These are phyloP conservation scores for Termitomyces sp. DNA, from an alignment of 768 basidiomycete genomes.

Conservation along the genomic window DNA sequence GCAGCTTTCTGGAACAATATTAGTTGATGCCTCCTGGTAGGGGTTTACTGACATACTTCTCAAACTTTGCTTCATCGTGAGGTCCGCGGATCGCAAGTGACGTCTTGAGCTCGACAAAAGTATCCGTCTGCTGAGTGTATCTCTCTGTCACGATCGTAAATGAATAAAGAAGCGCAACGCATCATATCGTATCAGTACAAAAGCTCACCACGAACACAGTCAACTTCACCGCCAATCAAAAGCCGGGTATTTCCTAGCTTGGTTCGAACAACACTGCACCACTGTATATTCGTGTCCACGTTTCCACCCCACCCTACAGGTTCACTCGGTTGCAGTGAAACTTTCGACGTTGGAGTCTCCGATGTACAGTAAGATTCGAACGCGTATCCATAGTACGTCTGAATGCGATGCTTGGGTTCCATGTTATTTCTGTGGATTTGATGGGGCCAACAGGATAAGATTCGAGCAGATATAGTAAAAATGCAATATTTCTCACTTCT, in stretches of 20 bases:
- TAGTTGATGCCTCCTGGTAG: background rate
- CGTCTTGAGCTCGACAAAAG: slow-evolving; percentile 86
- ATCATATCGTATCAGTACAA: background rate
- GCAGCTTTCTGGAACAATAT: slow-evolving; percentile 60
- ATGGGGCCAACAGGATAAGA: background rate
- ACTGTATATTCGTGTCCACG: slow-evolving; percentile 86
- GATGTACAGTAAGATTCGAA: slow-evolving; percentile 88
- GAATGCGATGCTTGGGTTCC: slow-evolving; percentile 57
- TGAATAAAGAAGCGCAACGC: slow-evolving; percentile 5
- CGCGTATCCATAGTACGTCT: slow-evolving; percentile 82
- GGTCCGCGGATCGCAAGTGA: slow-evolving; percentile 65
- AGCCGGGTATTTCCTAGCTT: slow-evolving; percentile 70
- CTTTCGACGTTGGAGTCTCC: slow-evolving; percentile 29
- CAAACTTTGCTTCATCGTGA: slow-evolving; percentile 70
- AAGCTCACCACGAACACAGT: slow-evolving; percentile 73
- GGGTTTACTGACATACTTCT: slow-evolving; percentile 53
- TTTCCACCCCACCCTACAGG: slow-evolving; percentile 72
- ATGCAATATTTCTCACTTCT: slow-evolving; percentile 52
- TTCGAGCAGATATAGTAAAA: background rate
- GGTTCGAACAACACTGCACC: slow-evolving; percentile 88
- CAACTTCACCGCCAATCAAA: slow-evolving; percentile 87
- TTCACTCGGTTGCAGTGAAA: slow-evolving; percentile 24
- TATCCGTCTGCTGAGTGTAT: slow-evolving; percentile 60
- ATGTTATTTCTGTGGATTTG: slow-evolving; percentile 52
- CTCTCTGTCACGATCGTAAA: slow-evolving; percentile 37